Evolutionary conservation across 2,329 filamentous ascomycete species (phyloP), one percentile per base, ranked within the genome.

Genomic region (Aspergillus fumigatus): DNA sequence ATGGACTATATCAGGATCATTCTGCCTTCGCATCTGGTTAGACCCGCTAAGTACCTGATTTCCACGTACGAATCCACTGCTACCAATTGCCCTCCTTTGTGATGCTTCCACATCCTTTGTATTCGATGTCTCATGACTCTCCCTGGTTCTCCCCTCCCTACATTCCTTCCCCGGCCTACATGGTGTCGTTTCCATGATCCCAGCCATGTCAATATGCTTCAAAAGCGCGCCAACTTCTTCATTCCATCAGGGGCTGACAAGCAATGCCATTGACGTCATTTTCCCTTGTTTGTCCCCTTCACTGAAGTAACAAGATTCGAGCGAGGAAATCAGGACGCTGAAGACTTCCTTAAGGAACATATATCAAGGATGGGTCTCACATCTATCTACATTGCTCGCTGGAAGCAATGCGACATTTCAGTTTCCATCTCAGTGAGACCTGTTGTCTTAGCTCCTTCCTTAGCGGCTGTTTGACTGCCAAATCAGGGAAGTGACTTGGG

Each of bases 221-320:
- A 38, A 38, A 38, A 14, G 4, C 32, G 32, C 32, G 32, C 17
- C 17, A 38, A 38, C 5, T 38, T 6, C 32, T 38, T 17, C 32
- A 7, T 21, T 23, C 11, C 19, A 45, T 45, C 41, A 19, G 21
- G 19, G 41, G 41, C 41, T 10, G n/a, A 45, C 19, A 45, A 45
- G 48, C 50, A 56, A 56, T 59, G 48, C 54, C 21, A 48, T 56
- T 32, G 55, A 61, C 59, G 55, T 61, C 55, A 61, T 50, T 51
- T 27, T 23, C 40, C 32, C 32, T 23, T 45, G 49, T 40, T 54
- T 43, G 53, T 35, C 11, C 32, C 41, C 43, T 38, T 38, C 50
- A 29, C 32, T 11, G 51, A 40, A 51, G 48, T 48, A 23, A 23
- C 23, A 47, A 7, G 11, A 14, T 23, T 47, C 43, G 11, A 14